Percentiles rank a stretch among this genome's conserved stretches.
Conservation (phyloP, 352 stramenopile genomes). For the Pythium scleroteichum region DNA sequence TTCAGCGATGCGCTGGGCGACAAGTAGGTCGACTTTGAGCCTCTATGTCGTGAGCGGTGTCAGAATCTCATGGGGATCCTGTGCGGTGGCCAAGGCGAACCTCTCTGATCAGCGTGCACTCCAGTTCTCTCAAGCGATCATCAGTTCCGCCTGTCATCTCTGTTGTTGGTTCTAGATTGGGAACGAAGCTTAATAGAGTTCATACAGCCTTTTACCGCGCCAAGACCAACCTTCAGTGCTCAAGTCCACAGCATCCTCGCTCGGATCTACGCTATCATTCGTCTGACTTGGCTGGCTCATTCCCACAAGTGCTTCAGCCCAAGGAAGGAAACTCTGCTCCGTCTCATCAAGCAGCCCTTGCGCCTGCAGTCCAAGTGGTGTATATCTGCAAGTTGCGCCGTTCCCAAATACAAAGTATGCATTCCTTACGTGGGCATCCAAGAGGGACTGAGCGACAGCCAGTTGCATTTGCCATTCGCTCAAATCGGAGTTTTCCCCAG, state of each 20-base stretch:
- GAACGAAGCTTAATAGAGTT: too few relatives aligned
- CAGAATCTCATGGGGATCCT: too few relatives aligned
- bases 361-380: slow-evolving; percentile 21
- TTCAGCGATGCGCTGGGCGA: slow-evolving; percentile 68
- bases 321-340: slow-evolving; percentile 56
- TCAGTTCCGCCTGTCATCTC: not conserved
- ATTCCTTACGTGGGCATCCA: slow-evolving; percentile 59
- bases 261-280: not conserved
- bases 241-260: too few relatives aligned
- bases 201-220: too few relatives aligned
- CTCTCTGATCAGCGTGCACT: slow-evolving; percentile 65
- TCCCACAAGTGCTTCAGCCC: slow-evolving; percentile 61
- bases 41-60: slow-evolving; percentile 29
- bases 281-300: slow-evolving; percentile 35
- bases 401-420: too few relatives aligned
- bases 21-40: slow-evolving; percentile 75
- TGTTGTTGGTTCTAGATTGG: too few relatives aligned
- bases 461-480: slow-evolving; percentile 67
- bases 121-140: slow-evolving; percentile 42
- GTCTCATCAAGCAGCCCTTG: slow-evolving; percentile 51
- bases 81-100: slow-evolving; percentile 19
- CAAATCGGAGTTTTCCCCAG: slow-evolving; percentile 15
- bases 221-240: too few relatives aligned
- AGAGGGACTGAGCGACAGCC: slow-evolving; percentile 62
- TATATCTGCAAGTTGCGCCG: not conserved